Evolutionary conservation across 2,329 filamentous ascomycete species (phyloP), one percentile per base, ranked within the genome.

Genomic region (Diplodia seriata): DNA sequence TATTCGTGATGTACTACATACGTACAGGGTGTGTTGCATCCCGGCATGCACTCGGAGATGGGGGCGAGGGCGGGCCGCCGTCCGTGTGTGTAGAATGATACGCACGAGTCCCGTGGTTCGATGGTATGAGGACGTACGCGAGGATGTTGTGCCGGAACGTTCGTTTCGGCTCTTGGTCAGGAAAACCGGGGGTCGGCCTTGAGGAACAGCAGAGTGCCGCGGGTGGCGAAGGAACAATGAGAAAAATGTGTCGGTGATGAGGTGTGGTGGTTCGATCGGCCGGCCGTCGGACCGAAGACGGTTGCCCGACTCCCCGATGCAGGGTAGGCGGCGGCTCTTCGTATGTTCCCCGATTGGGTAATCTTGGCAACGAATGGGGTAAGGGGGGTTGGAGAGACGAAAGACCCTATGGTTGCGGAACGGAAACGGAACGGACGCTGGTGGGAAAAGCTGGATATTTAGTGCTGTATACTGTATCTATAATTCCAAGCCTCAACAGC

Each of bases 241-340:
- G 26, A 31, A n/a, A 11, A 15, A 26, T 26, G 29, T 31, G 56
- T 31, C 14, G 33, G 36, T 7, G 14, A 6, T 15, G 36, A 47
- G 56, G 12, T 31, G 56, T 61, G 23, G 23, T 26, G 56, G 33
- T 61, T 61, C 55, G 56, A 61, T 47, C 38, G 38, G 38, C 14
- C 29, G 38, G 56, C 50, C n/a, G n/a, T n/a, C 56, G 56, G 56
- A 61, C 56, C 56, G 56, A 49, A 11, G 23, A n/a, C 40, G 23
- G 2, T 33, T 49, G 40, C 14, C 55, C 36, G 55, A 8, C 33
- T 26, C 20, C 9, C 40, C 56, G 56, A 38, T 43, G 15, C 36
- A 43, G 40, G 36, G 31, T 6, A 43, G 55, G 36, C 20, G 29
- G 43, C 36, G 55, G 20, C 20, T 20, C 18, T 40, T 36, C 7